Evolutionary conservation across 306 rosid genomes (phyloP).

Genomic region (Trichosanthes truncata): DNA sequence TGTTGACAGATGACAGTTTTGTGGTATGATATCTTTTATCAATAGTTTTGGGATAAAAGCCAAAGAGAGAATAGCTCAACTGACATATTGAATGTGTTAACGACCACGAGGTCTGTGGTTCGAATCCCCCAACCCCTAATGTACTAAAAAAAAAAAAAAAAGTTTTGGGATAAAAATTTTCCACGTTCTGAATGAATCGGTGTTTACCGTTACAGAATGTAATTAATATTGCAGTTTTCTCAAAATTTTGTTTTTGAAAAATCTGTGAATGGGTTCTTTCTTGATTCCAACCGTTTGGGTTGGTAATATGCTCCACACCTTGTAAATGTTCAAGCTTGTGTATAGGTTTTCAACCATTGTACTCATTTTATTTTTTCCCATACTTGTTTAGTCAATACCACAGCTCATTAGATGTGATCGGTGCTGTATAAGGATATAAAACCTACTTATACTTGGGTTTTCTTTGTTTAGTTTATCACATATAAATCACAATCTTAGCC

Average conservation of each 20-base stretch:
- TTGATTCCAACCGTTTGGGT: not conserved
- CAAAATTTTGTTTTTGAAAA: not conserved
- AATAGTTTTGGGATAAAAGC: too few species aligned
- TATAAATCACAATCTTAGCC: not conserved
- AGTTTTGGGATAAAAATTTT: not conserved
- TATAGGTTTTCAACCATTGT: not conserved
- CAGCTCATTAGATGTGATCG: not conserved
- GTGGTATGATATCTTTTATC: constrained; percentile 41
- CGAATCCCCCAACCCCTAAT: too few species aligned
- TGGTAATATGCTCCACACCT: not conserved
- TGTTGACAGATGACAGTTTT: constrained; percentile 85
- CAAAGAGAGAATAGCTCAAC: too few species aligned
- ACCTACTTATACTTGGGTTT: not conserved
- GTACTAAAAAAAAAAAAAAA: too few species aligned
- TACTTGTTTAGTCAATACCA: not conserved
- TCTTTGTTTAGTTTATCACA: not conserved
- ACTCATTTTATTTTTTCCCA: not conserved
- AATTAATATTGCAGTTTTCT: not conserved
- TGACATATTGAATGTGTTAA: too few species aligned
- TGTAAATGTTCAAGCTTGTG: not conserved
- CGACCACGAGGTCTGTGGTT: too few species aligned
- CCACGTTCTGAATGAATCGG: not conserved
- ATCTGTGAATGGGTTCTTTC: not conserved
- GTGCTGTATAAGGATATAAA: not conserved
- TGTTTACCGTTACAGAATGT: too few species aligned